A percentile compares a stretch with the other conserved stretches of the same genome.
These are phyloP conservation scores for Suhomyces guaymorum DNA, from an alignment of 1,139 yeast genomes.

Conservation along the genomic window DNA sequence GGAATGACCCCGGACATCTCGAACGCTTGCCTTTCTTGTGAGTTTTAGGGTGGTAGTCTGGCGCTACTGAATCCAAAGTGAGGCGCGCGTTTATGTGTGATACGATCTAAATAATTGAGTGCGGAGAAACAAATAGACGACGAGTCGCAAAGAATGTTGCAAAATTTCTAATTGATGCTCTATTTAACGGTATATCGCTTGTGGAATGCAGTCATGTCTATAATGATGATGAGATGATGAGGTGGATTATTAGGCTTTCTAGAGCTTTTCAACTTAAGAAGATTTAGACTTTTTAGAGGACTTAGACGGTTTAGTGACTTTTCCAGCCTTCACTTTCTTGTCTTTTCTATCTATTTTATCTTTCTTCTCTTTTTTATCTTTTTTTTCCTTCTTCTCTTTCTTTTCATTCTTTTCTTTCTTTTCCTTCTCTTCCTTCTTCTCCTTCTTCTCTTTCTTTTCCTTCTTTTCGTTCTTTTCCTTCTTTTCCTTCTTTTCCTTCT, in stretches of 20 bases:
- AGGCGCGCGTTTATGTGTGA: no score
- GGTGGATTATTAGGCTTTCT: no score
- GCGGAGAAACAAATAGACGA: no score
- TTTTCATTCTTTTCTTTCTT: constrained; percentile 13
- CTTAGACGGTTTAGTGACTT: constrained; percentile 13
- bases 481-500: constrained; percentile 11
- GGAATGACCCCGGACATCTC: constrained; percentile 4
- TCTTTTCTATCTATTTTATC: constrained; percentile 16
- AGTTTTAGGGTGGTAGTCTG: neutral
- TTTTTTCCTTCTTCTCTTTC: constrained; percentile 10
- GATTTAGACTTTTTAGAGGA: constrained; percentile 10
- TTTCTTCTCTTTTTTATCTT: constrained; percentile 14
- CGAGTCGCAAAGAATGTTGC: no score
- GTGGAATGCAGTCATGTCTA: no score
- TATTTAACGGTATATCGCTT: no score
- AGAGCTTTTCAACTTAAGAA: constrained; percentile 4
- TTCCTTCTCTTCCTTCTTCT: constrained; percentile 8
- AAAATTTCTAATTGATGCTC: no score
- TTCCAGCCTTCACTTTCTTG: constrained; percentile 15
- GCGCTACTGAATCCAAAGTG: no score
- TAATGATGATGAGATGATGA: no score
- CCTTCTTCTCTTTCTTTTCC: constrained; percentile 12
- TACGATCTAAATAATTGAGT: no score
- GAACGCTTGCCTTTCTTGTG: neutral
- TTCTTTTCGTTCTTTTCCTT: constrained; percentile 14